Percentiles rank a stretch among this genome's conserved stretches.
Conservation (phyloP, 2,329 filamentous ascomycete species). For the Colletotrichum musae region DNA sequence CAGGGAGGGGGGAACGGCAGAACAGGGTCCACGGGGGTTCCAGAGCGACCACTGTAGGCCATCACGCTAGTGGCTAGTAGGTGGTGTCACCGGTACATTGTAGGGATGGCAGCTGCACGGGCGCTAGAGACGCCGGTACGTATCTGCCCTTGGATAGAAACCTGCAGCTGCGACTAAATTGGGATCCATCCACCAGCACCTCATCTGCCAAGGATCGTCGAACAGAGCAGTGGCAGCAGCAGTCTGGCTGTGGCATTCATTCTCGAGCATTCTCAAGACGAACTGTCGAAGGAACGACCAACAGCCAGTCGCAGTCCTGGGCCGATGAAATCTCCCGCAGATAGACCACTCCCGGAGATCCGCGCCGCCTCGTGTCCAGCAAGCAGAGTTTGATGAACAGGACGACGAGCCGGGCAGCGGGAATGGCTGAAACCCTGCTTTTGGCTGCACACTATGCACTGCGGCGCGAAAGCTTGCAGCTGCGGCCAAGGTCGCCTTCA, state of each 20-base stretch:
- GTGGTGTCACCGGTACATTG: not conserved
- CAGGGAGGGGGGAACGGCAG: slow-evolving; percentile 15
- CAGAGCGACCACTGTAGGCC: not conserved
- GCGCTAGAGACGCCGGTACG: slow-evolving; percentile 21
- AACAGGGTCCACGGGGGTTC: slow-evolving; percentile 5
- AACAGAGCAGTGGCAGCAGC: not conserved
- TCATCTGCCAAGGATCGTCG: slow-evolving; percentile 14
- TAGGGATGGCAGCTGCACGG: slow-evolving; percentile 33
- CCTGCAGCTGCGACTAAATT: slow-evolving; percentile 16
- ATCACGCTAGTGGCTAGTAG: too few species aligned
- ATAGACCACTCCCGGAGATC: slow-evolving; percentile 29
- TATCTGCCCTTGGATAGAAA: slow-evolving; percentile 6
- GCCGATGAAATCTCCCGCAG: slow-evolving; percentile 4
- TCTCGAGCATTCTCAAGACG: too few species aligned
- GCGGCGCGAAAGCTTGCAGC: slow-evolving; percentile 15
- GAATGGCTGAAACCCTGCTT: slow-evolving; percentile 39
- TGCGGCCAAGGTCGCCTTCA: slow-evolving; percentile 30
- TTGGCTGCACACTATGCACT: not conserved
- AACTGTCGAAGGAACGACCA: too few species aligned
- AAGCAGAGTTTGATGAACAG: slow-evolving; percentile 35
- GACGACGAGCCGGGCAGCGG: slow-evolving; percentile 24
- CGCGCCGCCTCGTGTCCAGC: slow-evolving; percentile 23
- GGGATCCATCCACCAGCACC: slow-evolving; percentile 11
- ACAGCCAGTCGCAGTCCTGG: too few species aligned
- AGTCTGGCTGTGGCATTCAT: too few species aligned